Base-by-base conservation (phyloP, 2,329 filamentous ascomycete genomes). In the Ciborinia camelliae region DNA sequence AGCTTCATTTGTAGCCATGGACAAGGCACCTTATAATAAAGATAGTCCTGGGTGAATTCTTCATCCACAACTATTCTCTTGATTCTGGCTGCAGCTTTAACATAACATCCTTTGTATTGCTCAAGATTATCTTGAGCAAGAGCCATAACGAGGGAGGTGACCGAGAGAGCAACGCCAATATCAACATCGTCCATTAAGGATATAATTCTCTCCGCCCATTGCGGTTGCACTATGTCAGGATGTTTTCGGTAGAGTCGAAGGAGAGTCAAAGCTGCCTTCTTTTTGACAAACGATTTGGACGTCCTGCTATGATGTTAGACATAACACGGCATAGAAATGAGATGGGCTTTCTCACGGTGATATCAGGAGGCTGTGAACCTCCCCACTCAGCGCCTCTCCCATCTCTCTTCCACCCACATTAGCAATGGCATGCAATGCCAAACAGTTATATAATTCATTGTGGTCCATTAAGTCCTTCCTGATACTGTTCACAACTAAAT, bases 1-100 rank as follows among this genome's bases (percentile, higher is more conserved):
- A 99, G 83, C 79, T 99, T 99, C 73, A 98, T 90, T 78, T 98
- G 93, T 65, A 99, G 88, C 95, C 95, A 99, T 3, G 95, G 95
- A 75, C 95, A 99, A 1, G 95, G 95, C n/a, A 99, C 95, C 74
- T 97, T 97, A 82, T 99, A 99, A 80, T 99, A 99, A 32, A 97
- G 85, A 75, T 99, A 99, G 75, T 98, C 95, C 64, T 87, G 85
- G 0, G 91, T 86, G 73, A 91, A 95, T 71, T 99, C 94, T 68
- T 90, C 89, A 71, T 98, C 94, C 32, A 98, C 88, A 20, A 97
- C 83, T 70, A 98, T 90, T 70, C 91, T 89, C 80, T 97, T 97
- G 72, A 99, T 78, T 64, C 92, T 84, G 67, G 91, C 90, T 0
- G 94, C 94, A 39, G 94, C 94, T 79, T 98, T 99, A 68, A 92